These are phyloP conservation scores for Cucumis hystrix DNA, from an alignment of 306 rosid species.

Conservation along the genomic window DNA sequence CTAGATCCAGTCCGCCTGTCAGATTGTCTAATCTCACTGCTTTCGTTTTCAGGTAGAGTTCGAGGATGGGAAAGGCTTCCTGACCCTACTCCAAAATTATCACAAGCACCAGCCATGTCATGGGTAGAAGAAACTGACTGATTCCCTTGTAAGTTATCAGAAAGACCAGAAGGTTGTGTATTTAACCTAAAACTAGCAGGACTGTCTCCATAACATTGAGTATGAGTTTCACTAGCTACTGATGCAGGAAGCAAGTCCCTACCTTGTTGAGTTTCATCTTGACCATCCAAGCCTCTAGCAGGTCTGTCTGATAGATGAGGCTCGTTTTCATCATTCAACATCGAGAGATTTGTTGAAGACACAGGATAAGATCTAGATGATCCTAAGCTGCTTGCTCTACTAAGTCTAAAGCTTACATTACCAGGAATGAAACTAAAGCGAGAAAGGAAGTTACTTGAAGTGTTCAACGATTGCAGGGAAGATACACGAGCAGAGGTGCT, in stretches of 20 bases:
- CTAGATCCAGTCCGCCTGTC: constrained; percentile 55
- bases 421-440: constrained; percentile 80
- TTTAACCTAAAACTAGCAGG: constrained; percentile 33
- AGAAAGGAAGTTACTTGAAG: constrained; percentile 66
- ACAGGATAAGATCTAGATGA: constrained; percentile 63
- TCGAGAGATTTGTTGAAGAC: constrained; percentile 41
- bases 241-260: constrained; percentile 28
- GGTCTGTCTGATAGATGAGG: constrained; percentile 27
- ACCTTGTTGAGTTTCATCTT: constrained; percentile 38
- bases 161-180: constrained; percentile 16
- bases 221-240: constrained; percentile 18
- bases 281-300: constrained; percentile 19
- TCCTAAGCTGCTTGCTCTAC: constrained; percentile 82
- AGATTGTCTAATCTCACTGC: constrained; percentile 34
- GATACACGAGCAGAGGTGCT: constrained; percentile 40
- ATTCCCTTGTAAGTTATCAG: constrained; percentile 21
- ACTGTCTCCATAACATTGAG: constrained; percentile 28
- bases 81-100: constrained; percentile 24
- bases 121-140: constrained; percentile 27
- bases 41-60: constrained; percentile 34
- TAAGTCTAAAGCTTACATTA: constrained; percentile 71
- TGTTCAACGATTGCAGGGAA: constrained; percentile 46
- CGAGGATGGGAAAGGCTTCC: constrained; percentile 39
- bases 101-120: constrained; percentile 24
- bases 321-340: constrained; percentile 51